Evolutionary conservation across 2,329 filamentous ascomycete species (phyloP).

Genomic region (Juglanconis oblonga): DNA sequence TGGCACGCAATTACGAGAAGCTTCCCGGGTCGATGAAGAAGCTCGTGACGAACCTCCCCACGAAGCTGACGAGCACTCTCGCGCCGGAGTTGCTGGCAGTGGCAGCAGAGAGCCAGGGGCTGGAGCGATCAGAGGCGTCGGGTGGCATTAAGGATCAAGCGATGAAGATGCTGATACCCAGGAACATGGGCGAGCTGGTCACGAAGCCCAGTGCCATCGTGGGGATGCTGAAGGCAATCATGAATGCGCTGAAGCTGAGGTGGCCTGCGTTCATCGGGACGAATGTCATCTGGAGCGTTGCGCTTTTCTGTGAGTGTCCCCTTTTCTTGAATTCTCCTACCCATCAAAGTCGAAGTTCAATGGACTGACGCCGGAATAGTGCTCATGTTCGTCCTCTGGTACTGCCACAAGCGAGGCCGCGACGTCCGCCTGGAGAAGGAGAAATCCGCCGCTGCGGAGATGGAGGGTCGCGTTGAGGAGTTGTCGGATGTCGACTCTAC

Average conservation of each 20-base stretch:
- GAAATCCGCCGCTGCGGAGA: slow-evolving; percentile 28
- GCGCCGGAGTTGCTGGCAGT: slow-evolving; percentile 81
- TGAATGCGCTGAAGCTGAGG: slow-evolving; percentile 79
- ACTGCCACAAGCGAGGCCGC: slow-evolving; percentile 91
- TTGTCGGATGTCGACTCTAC: slow-evolving; percentile 36
- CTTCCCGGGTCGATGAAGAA: slow-evolving; percentile 81
- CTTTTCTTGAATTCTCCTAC: neutral
- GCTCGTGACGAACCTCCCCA: slow-evolving; percentile 78
- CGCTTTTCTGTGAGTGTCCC: slow-evolving; percentile 71
- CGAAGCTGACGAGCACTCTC: slow-evolving; percentile 72
- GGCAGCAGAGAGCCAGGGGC: slow-evolving; percentile 70
- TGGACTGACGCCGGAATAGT: slow-evolving; percentile 47
- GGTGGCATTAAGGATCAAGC: slow-evolving; percentile 47
- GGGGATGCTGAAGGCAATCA: slow-evolving; percentile 82
- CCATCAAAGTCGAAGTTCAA: neutral
- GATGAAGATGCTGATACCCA: slow-evolving; percentile 66
- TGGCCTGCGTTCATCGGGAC: slow-evolving; percentile 91
- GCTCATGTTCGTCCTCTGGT: slow-evolving; percentile 92
- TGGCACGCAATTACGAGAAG: slow-evolving; percentile 59
- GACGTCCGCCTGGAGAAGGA: slow-evolving; percentile 73
- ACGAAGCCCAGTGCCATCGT: slow-evolving; percentile 85
- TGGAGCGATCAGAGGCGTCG: slow-evolving; percentile 42
- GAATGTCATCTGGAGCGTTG: slow-evolving; percentile 87
- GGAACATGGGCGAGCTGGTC: slow-evolving; percentile 73
- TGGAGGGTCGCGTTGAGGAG: slow-evolving; percentile 42